phyloP scores from a whole-genome alignment of 2,329 filamentous ascomycete species.

The Tolypocladium guangdongense region DNA sequence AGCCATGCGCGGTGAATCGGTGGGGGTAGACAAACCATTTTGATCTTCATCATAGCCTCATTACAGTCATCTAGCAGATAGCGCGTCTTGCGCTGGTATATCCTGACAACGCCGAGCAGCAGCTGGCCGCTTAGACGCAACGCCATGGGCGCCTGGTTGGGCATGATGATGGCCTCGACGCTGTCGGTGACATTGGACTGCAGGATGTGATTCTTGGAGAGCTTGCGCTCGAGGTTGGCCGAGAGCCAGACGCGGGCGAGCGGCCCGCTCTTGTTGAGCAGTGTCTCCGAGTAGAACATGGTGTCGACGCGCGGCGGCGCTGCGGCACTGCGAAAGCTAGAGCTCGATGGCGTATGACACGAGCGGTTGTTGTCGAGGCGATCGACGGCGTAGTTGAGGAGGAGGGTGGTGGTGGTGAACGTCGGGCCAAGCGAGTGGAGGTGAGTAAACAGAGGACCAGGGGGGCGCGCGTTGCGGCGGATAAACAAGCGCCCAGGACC shows the following conservation, averaged over 20 bases:
- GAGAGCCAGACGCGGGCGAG: conserved; percentile 97
- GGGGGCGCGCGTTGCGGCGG: conserved; percentile 17
- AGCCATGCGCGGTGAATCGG: background rate
- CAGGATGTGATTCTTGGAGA: conserved; percentile 91
- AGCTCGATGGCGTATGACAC: background rate
- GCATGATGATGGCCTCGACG: conserved; percentile 88
- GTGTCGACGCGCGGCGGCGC: conserved; percentile 23
- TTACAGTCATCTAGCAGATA: conserved; percentile 97
- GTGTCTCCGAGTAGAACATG: conserved; percentile 97
- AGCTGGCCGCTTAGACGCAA: conserved; percentile 89
- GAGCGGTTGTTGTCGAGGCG: background rate
- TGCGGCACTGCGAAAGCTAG: conserved; percentile 12
- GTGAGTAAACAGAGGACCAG: conserved; percentile 20
- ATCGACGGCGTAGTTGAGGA: conserved; percentile 3
- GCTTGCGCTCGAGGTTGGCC: conserved; percentile 94
- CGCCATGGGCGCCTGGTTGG: conserved; percentile 88
- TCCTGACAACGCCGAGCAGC: conserved; percentile 87
- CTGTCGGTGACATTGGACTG: conserved; percentile 92
- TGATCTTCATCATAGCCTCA: conserved; percentile 94
- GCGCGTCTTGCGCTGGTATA: conserved; percentile 93
- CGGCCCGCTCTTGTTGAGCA: conserved; percentile 93
- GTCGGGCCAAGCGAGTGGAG: conserved; percentile 10
- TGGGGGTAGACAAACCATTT: conserved; percentile 58
- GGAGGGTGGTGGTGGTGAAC: conserved; percentile 2
- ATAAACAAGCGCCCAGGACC: conserved; percentile 20